Evolutionary conservation across 2,329 filamentous ascomycete species (phyloP).

Genomic region (Sporothrix variecibatus): DNA sequence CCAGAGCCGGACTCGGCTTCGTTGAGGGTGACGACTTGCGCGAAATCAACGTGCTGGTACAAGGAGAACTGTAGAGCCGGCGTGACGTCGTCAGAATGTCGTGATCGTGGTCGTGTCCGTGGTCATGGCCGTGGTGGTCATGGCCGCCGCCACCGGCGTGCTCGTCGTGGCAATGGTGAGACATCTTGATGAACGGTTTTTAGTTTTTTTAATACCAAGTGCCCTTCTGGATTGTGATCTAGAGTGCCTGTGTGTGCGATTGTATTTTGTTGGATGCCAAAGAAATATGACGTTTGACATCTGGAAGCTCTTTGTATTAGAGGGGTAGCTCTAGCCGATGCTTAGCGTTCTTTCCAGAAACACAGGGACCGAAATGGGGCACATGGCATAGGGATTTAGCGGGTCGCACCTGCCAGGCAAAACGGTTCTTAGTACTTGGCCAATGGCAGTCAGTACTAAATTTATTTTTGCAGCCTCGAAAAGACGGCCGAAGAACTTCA

Average conservation of each 20-base stretch:
- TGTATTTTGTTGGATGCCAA: neutral
- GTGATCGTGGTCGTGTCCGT: conserved; percentile 48
- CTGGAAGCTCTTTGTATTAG: neutral
- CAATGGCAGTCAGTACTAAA: neutral
- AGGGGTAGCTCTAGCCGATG: neutral
- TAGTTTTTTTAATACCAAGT: neutral
- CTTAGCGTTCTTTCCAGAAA: neutral
- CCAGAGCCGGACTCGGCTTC: conserved; percentile 71
- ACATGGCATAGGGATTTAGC: conserved; percentile 10
- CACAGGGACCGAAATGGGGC: neutral
- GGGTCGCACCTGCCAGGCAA: neutral
- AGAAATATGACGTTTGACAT: conserved; percentile 10
- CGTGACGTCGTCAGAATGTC: conserved; percentile 82
- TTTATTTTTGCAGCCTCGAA: neutral
- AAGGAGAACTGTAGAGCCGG: conserved; percentile 88
- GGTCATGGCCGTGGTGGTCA: conserved; percentile 42
- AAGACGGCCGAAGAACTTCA: neutral
- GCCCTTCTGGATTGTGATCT: neutral
- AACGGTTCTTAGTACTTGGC: neutral
- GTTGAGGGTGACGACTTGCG: conserved; percentile 81
- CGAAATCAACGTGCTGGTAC: conserved; percentile 90
- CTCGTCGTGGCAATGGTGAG: conserved; percentile 40
- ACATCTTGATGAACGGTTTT: conserved; percentile 10
- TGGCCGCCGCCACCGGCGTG: conserved; percentile 30
- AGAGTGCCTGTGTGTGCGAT: neutral